Conservation (phyloP, 2,329 filamentous ascomycete species). For the Ascochyta koolunga region DNA sequence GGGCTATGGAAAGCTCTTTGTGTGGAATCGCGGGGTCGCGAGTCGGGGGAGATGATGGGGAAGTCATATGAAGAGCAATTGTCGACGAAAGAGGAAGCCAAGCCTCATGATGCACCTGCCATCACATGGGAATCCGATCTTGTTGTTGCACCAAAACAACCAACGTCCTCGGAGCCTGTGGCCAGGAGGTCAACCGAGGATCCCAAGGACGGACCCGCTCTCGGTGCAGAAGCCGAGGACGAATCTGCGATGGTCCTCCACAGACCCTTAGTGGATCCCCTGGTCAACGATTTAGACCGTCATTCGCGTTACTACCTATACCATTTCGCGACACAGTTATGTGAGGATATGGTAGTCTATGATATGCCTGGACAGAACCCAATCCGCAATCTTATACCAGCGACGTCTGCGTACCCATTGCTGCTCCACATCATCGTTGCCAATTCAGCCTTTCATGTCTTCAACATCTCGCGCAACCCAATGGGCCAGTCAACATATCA, state of each 20-base stretch:
- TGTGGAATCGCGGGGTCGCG: constrained; percentile 64
- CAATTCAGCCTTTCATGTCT: constrained; percentile 56
- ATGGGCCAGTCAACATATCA: constrained; percentile 44
- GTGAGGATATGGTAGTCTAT: constrained; percentile 61
- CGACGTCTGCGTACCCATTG: constrained; percentile 53
- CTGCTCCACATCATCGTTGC: constrained; percentile 56
- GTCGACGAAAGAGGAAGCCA: constrained; percentile 34
- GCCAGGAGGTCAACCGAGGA: background rate
- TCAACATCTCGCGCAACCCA: constrained; percentile 46
- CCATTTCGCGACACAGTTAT: constrained; percentile 58
- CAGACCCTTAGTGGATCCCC: constrained; percentile 58
- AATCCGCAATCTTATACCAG: constrained; percentile 55
- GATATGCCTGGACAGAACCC: constrained; percentile 54
- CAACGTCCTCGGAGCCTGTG: constrained; percentile 1
- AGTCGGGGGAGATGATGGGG: constrained; percentile 61
- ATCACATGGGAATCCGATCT: constrained; percentile 27
- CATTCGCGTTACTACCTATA: constrained; percentile 55
- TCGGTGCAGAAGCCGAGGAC: constrained; percentile 13
- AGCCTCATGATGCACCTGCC: constrained; percentile 23
- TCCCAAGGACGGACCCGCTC: background rate
- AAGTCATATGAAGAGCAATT: constrained; percentile 53
- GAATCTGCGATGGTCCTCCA: constrained; percentile 38
- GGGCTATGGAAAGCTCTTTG: constrained; percentile 66
- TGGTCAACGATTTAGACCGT: constrained; percentile 60
- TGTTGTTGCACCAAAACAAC: constrained; percentile 10